Conservation (phyloP, 495 filamentous ascomycete genomes). For the Echria macrotheca region DNA sequence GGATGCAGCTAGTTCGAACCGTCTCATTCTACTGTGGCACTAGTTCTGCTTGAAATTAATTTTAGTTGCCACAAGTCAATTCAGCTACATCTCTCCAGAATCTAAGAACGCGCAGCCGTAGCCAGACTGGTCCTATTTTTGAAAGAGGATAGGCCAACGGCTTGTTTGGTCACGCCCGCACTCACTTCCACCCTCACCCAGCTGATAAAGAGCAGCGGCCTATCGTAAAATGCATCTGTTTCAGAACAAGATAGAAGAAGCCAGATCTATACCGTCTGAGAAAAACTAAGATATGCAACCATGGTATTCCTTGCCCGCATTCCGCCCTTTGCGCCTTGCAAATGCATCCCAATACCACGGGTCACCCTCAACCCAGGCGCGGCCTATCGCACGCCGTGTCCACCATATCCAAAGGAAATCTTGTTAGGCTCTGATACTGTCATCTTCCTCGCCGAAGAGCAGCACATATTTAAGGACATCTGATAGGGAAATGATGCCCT, state of each 20-base stretch:
- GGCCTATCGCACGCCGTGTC: constrained; percentile 2
- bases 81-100: too few species aligned
- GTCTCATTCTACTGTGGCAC: too few species aligned
- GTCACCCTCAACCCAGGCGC: constrained; percentile 1
- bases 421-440: constrained; percentile 29
- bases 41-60: too few species aligned
- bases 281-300: constrained; percentile 24
- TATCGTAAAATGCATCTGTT: too few species aligned
- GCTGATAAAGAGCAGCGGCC: too few species aligned
- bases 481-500: constrained; percentile 87
- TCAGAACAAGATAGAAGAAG: constrained; percentile 6
- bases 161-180: too few species aligned
- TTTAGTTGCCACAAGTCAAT: too few species aligned
- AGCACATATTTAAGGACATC: constrained; percentile 96
- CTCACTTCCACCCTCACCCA: too few species aligned
- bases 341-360: constrained; percentile 22
- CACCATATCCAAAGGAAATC: not conserved
- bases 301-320: constrained; percentile 27
- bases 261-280: constrained; percentile 23
- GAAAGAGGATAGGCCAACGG: too few species aligned
- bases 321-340: constrained; percentile 25
- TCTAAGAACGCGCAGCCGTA: too few species aligned
- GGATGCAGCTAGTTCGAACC: too few species aligned
- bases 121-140: too few species aligned
- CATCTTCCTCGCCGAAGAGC: constrained; percentile 72